Evolutionary conservation across 495 filamentous ascomycete species (phyloP), one percentile per base, ranked within the genome.

Genomic region (Annulohypoxylon bovei): DNA sequence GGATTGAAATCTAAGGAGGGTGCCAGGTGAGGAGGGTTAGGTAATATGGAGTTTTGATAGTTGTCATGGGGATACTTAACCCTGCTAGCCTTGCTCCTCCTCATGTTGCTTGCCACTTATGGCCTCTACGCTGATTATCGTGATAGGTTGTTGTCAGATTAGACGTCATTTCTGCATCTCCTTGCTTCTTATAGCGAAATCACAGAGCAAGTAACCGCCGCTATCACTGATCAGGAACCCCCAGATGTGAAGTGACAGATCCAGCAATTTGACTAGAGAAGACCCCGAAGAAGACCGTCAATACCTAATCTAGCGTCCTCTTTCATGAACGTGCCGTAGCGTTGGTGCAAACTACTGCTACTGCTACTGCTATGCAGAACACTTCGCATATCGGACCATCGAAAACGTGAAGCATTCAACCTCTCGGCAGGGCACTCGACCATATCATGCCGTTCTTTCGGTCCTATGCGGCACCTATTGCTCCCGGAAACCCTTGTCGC

Each of bases 131-230:
- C 64, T 62, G 69, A 62, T 70, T 61, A 71, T 71, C 68, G 68
- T 75, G 71, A 76, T 76, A 75, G 71, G 74, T 30, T 6, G 14
- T 44, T 55, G 73, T 40, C 44, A 74, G 62, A 75, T 77, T 77
- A 37, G 60, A 47, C 49, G 57, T 72, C 63, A 73, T 77, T 67
- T 77, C 63, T 75, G 52, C 47, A 66, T 37, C 50, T 68, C 46
- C 53, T 62, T 68, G 42, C 64, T 58, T 56, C 50, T 58, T 52
- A 44, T 58, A 54, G 50, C 46, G 35, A 32, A 14, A 30, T 30
- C 25, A 52, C 30, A 40, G 20, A 42, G 16, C 59, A 62, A 40
- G 18, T 65, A 59, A 35, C 60, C 49, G 40, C 61, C 57, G 39
- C 64, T 61, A 68, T 68, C 58, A 57, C 59, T 2, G 58, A 72